Base-by-base conservation (phyloP, 148 eudicot genomes). In the Cornus kousa region DNA sequence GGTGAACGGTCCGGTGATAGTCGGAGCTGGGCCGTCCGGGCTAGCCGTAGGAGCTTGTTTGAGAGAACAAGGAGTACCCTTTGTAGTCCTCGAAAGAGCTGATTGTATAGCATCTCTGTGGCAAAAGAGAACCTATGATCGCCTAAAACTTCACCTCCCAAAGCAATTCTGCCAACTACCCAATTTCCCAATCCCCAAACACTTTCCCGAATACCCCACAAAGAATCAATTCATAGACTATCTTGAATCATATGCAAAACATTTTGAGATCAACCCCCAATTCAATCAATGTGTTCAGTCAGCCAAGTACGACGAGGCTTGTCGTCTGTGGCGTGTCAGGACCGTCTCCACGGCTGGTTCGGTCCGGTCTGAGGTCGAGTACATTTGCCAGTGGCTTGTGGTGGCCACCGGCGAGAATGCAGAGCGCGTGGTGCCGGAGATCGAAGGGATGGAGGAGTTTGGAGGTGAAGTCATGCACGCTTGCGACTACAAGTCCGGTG, bases 391-490 rank as follows among this genome's bases (percentile, higher is more conserved):
- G 76, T 93, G 88, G 90, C 86, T 95, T 4, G 96, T 95, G 11
- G 97, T 93, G 53, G 98, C 98, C 50, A 91, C 98, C 9, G 98
- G 98, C 2, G 98, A 95, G 55, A 95, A 95, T 67, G 97, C 98
- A 0, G 98, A 93, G 80, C 64, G 86, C 3, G 91, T 91, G 1
- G 84, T 83, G 23, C 98, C 98, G 6, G 93, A 95, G 5, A 85
- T 95, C 14, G 94, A 90, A 3, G 98, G 98, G 20, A 10, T 93
- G 53, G 62, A 78, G 0, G 85, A 86, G 43, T 95, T 95, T 33
- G 73, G 67, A 1, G 97, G 97, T 6, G 91, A 95, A 73, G 96
- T 95, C 3, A 62, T 91, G 5, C 98, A 95, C 35, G 93, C 88
- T 19, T 85, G 90, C 12, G 93, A 93, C 69, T 95, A 95, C 67